Base-by-base conservation (phyloP, 78 protist species). In the Pelomyxa schiedti region DNA sequence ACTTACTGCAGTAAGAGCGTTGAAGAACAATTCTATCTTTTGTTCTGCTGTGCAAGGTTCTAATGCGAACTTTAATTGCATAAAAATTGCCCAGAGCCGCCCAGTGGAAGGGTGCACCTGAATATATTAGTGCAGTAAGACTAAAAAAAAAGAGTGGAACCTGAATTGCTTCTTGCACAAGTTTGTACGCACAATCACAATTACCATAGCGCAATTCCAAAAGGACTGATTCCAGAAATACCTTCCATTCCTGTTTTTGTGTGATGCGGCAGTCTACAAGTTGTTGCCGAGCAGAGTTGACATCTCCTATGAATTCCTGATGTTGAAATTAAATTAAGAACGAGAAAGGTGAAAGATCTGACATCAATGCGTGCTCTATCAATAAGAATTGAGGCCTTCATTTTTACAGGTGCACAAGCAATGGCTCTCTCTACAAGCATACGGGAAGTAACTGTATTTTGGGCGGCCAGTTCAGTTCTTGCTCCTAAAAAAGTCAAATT, bases 101-200 rank as follows among this genome's bases (percentile, higher is more conserved):
- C 96, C 96, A 93, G 29, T 92, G 82, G 42, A 95, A 66, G 42
- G 94, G 95, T 6, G 92, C 86, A 36, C 90, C 92, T 52, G 74
- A 37, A 70, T 92, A 93, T n/a, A n/a, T n/a, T n/a, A n/a, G n/a
- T n/a, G n/a, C n/a, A n/a, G n/a, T n/a, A n/a, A n/a, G n/a, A n/a
- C n/a, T n/a, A n/a, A n/a, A n/a, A n/a, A n/a, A n/a, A n/a, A n/a
- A n/a, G n/a, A n/a, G n/a, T n/a, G n/a, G n/a, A 8, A 79, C 53
- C 37, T 64, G 77, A 30, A 92, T 72, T 32, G 90, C 91, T 36
- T 83, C 78, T 29, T 76, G 74, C 36, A 90, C 88, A 53, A 69
- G 81, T 35, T 66, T 38, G 4, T 88, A 69, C 9, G 94, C 94
- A 1, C 73, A 69, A 30, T 30, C 72, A 32, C 43, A 39, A 42